phyloP scores from a whole-genome alignment of 495 filamentous ascomycete genomes.

The Podospora appendiculata region DNA sequence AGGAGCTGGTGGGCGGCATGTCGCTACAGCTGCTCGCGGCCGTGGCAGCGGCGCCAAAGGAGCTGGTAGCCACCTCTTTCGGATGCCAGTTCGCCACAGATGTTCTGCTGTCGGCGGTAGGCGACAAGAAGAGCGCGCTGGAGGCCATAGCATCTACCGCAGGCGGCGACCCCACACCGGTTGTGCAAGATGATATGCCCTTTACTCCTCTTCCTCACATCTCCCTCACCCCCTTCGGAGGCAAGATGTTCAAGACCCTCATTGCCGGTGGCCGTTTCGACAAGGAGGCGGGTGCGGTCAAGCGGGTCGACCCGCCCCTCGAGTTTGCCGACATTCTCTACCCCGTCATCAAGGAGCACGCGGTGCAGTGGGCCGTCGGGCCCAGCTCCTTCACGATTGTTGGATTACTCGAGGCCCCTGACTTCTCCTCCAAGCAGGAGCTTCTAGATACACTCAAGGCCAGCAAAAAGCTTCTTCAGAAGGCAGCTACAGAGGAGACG shows the following conservation, averaged over 20 bases:
- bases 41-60: conserved; percentile 57
- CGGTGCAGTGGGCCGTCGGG: conserved; percentile 82
- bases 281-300: conserved; percentile 55
- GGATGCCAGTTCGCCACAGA: conserved; percentile 83
- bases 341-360: conserved; percentile 61
- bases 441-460: conserved; percentile 58
- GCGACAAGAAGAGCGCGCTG: conserved; percentile 63
- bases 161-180: conserved; percentile 49
- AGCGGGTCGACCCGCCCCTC: conserved; percentile 64
- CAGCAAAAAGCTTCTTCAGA: conserved; percentile 41
- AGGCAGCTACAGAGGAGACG: conserved; percentile 39
- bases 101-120: conserved; percentile 66
- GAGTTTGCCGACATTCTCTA: conserved; percentile 74
- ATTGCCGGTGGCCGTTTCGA: conserved; percentile 84
- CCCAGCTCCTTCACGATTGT: conserved; percentile 75
- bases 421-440: conserved; percentile 60
- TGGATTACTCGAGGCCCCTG: conserved; percentile 67
- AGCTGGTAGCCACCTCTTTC: conserved; percentile 64
- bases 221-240: conserved; percentile 53
- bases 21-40: conserved; percentile 61
- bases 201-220: conserved; percentile 39
- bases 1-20: conserved; percentile 65
- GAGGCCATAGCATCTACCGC: conserved; percentile 63
- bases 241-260: conserved; percentile 84
- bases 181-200: conserved; percentile 30